Evolutionary conservation across 108 stramenopile genomes (phyloP), one percentile per base, ranked within the genome.

Genomic region (Ochromonas danica): DNA sequence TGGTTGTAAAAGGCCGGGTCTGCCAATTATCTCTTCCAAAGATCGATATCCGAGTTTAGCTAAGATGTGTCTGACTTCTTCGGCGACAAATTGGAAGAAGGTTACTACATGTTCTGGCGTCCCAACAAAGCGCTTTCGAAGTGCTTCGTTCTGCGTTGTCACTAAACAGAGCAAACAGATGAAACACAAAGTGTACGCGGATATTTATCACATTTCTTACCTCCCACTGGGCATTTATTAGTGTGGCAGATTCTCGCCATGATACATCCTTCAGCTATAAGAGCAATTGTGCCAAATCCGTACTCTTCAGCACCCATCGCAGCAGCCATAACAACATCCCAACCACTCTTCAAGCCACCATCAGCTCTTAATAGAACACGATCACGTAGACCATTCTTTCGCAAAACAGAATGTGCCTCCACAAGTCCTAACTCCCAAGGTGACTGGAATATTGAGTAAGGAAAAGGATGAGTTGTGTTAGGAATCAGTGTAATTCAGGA

Each of bases 161-260:
- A 85, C 81, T 51, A 51, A n/a, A 51, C 45, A 22, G 22, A 51
- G 6, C 22, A 51, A 22, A 14, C 45, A 22, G 45, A 51, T 6
- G 22, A n/a, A n/a, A n/a, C n/a, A n/a, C n/a, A n/a, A n/a, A n/a
- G n/a, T n/a, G n/a, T n/a, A n/a, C n/a, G n/a, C n/a, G n/a, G n/a
- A n/a, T n/a, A n/a, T n/a, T n/a, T n/a, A n/a, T n/a, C n/a, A n/a
- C n/a, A 51, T 51, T 51, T 6, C 22, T 51, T 51, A 51, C 45
- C 45, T 0, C 84, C 84, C 36, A 85, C 84, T 40, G 84, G 84
- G 81, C 84, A 85, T 43, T 79, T 82, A 71, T 85, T 85, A 28
- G 82, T 82, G 79, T 85, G 84, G 70, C 84, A 85, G 43, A 85
- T 82, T 43, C 84, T 75, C 45, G 84, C 84, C 84, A 85, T 85